phyloP scores from a whole-genome alignment of 2,329 filamentous ascomycete species.

The Colletotrichum sp. region DNA sequence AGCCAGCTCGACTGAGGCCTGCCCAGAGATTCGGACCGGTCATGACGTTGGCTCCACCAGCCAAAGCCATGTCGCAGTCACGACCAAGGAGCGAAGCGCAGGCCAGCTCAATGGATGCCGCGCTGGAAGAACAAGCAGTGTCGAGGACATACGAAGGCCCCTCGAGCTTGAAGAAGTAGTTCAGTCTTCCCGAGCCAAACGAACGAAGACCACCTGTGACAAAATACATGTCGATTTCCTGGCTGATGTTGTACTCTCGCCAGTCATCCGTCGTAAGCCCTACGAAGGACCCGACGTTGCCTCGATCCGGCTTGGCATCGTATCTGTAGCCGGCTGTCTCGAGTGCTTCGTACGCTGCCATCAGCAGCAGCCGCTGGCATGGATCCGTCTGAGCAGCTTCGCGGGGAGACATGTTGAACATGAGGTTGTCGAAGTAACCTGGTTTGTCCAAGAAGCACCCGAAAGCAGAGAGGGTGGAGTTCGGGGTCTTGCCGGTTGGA shows the following conservation, averaged over 20 bases:
- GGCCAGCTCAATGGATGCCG: slow-evolving; percentile 17
- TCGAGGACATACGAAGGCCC: slow-evolving; percentile 27
- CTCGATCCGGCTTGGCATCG: not conserved
- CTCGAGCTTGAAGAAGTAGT: slow-evolving; percentile 29
- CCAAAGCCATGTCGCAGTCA: slow-evolving; percentile 68
- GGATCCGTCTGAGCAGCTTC: slow-evolving; percentile 71
- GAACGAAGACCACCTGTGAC: slow-evolving; percentile 32
- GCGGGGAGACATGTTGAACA: slow-evolving; percentile 85
- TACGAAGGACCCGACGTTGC: slow-evolving; percentile 62
- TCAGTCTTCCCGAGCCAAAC: slow-evolving; percentile 36
- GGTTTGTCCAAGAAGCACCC: slow-evolving; percentile 75
- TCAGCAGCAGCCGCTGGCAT: slow-evolving; percentile 65
- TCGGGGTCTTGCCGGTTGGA: slow-evolving; percentile 69
- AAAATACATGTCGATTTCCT: slow-evolving; percentile 48
- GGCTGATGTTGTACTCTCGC: slow-evolving; percentile 66
- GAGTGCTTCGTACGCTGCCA: slow-evolving; percentile 69
- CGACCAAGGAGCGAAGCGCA: slow-evolving; percentile 66
- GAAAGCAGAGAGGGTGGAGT: slow-evolving; percentile 72
- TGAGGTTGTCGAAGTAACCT: slow-evolving; percentile 75
- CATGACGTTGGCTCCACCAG: slow-evolving; percentile 67
- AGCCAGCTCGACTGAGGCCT: not conserved
- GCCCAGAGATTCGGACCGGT: slow-evolving; percentile 52
- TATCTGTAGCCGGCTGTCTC: slow-evolving; percentile 59
- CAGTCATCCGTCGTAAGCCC: slow-evolving; percentile 70
- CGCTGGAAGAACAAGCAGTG: slow-evolving; percentile 26